Base-by-base conservation (phyloP, 306 rosid species). In the Hippophae gyantsensis region DNA sequence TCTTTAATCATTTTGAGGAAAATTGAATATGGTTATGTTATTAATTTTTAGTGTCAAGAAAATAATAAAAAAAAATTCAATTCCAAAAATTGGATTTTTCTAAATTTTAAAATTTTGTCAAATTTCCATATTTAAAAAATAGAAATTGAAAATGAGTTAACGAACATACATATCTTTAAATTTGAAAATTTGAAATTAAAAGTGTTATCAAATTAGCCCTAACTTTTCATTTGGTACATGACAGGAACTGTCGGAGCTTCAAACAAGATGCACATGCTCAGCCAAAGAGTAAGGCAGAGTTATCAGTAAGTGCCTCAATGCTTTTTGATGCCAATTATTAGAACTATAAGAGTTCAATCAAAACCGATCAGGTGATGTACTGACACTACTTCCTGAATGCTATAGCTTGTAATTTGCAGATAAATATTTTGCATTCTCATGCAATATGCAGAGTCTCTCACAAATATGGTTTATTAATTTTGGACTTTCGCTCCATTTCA, bases 201-300 rank as follows among this genome's bases (percentile, higher is more conserved):
- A 57, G 14, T 61, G 8, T 40, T 43, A 43, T 18, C 46, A 6
- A 18, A 18, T 18, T 18, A 18, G 23, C 23, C 23, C 23, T 18
- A 12, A 32, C 62, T 63, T 55, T 42, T 23, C 46, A 38, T 72
- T 69, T 54, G 3, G 48, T 62, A 64, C 68, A 65, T 78, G 60
- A 78, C 95, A 90, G 97, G 95, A 84, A 75, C 90, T 90, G 18
- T 69, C 84, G 12, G 95, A 84, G 78, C 81, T 82, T 40, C 94
- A 84, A 57, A 64, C 75, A 51, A 77, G 76, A 60, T 90, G 95
- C 82, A 82, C 56, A 66, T 90, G 97, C 79, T 52, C 13, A 52
- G 68, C 25, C 62, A 82, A 75, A 63, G 88, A 80, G 32, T 77
- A 77, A 70, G 41, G 53, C 45, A 65, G 69, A 63, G 52, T 13